phyloP scores from a whole-genome alignment of 257 asterid species.

The Lycium barbarum region DNA sequence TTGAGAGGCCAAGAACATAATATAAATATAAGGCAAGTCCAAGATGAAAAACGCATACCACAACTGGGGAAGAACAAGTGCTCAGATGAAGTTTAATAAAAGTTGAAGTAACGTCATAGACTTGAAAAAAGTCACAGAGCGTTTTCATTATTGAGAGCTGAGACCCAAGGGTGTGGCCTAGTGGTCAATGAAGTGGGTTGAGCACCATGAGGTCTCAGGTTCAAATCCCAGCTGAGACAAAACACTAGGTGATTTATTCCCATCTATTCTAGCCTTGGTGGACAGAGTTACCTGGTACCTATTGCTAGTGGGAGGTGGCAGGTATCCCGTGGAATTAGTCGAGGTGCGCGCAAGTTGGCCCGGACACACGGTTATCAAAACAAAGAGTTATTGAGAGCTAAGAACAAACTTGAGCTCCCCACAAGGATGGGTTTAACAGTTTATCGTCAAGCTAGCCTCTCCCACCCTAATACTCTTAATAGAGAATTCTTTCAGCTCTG shows the following conservation, averaged over 20 bases:
- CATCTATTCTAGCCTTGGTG: no score
- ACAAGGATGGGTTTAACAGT: neutral
- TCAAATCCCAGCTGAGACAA: no score
- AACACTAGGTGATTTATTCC: no score
- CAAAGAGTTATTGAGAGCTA: neutral
- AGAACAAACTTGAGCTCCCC: slow-evolving; percentile 10
- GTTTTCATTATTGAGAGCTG: slow-evolving; percentile 17
- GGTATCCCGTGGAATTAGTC: no score
- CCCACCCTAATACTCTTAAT: neutral
- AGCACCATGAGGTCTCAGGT: no score
- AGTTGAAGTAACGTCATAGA: neutral
- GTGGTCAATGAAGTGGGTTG: no score
- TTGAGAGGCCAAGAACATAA: neutral
- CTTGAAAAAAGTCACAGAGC: neutral
- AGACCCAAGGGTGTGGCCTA: neutral
- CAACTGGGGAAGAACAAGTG: slow-evolving; percentile 16
- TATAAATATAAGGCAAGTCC: slow-evolving; percentile 9
- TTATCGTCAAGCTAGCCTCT: slow-evolving; percentile 2
- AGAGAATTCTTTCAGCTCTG: neutral
- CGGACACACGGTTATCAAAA: no score
- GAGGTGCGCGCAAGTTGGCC: no score
- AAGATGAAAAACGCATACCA: neutral
- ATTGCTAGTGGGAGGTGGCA: no score
- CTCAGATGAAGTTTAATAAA: neutral
- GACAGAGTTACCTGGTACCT: no score